phyloP scores from a whole-genome alignment of 257 asterid genomes.

The Scutellaria barbata region DNA sequence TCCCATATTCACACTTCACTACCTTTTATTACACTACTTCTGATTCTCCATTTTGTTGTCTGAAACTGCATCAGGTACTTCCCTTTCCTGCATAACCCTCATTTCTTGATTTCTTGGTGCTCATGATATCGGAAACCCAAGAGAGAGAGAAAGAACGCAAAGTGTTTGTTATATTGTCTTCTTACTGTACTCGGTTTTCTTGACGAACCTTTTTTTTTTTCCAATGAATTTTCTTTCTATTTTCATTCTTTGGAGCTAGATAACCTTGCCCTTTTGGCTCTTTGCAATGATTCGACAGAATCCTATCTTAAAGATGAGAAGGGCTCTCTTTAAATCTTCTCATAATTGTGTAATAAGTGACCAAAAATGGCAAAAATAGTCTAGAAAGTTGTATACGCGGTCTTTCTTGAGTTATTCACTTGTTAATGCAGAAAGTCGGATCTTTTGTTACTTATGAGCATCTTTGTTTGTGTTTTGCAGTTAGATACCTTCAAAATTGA shows the following conservation, averaged over 20 bases:
- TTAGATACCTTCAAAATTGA: not conserved
- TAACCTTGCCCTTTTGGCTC: not conserved
- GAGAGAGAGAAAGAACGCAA: not conserved
- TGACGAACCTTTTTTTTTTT: not conserved
- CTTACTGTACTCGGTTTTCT: not conserved
- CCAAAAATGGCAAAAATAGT: too few relatives aligned
- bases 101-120: too few relatives aligned
- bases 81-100: too few relatives aligned
- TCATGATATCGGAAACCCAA: too few relatives aligned
- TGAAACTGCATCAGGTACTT: too few relatives aligned
- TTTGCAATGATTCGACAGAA: not conserved
- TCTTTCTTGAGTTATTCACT: not conserved
- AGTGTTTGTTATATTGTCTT: not conserved
- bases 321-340: not conserved
- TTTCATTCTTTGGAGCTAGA: not conserved
- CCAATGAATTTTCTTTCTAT: not conserved
- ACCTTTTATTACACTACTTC: too few relatives aligned
- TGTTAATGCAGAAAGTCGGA: too few relatives aligned
- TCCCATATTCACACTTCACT: too few relatives aligned
- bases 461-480: conserved; percentile 34
- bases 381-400: not conserved
- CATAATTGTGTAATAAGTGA: not conserved
- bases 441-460: not conserved
- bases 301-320: not conserved
- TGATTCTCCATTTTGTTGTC: too few relatives aligned